Base-by-base conservation (phyloP, 2,329 filamentous ascomycete species). In the Scytalidium sp. region DNA sequence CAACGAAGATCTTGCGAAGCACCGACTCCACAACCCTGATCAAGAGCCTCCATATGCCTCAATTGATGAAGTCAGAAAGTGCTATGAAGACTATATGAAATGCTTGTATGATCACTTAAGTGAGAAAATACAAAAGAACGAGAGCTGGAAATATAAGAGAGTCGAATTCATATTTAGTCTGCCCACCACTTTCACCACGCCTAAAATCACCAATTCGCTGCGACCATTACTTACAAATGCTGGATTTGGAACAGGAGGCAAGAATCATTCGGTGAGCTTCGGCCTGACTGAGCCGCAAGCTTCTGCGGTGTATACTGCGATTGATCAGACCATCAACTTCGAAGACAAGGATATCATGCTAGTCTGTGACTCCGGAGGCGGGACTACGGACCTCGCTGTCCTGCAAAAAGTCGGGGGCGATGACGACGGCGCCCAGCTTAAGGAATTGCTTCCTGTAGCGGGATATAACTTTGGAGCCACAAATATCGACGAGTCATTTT, bases 91-190 rank as follows among this genome's bases (percentile, higher is more conserved):
- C 53, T 81, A 75, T 53, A 60, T 81, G 8, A 56, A 60, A 2
- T 68, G 75, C 50, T 64, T 81, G 27, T 80, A 81, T 53, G 54
- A 60, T 3, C 74, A 80, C 53, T 63, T 79, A 41, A 74, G 73
- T 48, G 70, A 74, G 32, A 71, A 67, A 0, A 68, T 76, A 13
- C 71, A 67, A 57, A 64, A 61, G 22, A 60, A 40, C 47, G 62
- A 64, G 2, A 70, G 71, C 10, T 79, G 76, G 76, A 59, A 57
- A n/a, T 61, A 60, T 36, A 68, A 76, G 47, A 64, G 64, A 0
- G 72, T 82, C 2, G 71, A 75, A 36, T 83, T 81, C 55, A 63
- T 81, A 8, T 82, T 82, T 62, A 78, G 75, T 42, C 77, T 80
- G 1, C 79, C 79, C 0, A 82, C 79, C 1, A 81, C 79, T 0